Base-by-base conservation (phyloP, 2,329 filamentous ascomycete genomes). In the Paecilomyces fulvus region DNA sequence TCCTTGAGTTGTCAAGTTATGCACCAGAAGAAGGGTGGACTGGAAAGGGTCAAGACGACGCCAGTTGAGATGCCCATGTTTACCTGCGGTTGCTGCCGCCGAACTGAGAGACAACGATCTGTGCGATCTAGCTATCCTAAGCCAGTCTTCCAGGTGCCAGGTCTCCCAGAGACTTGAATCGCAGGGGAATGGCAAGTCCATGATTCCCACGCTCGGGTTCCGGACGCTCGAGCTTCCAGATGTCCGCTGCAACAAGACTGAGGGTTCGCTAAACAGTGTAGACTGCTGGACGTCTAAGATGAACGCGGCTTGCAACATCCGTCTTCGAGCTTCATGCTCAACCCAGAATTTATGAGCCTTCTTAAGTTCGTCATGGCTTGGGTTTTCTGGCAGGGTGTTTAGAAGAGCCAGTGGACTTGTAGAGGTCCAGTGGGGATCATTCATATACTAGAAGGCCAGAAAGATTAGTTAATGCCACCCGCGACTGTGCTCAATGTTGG, bases 331-430 rank as follows among this genome's bases (percentile, higher is more conserved):
- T 59, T 73, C 69, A 51, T 70, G 67, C 53, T 71, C 68, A 23
- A 69, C 58, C 70, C 69, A 73, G 56, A 70, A 69, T 31, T 67
- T 67, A 52, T 69, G 64, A 5, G 69, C 68, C 52, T 61, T 62
- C 51, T 59, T 56, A 14, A 71, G 56, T 21, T 64, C 65, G 23
- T 67, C 65, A 8, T 51, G n/a, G 31, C 49, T 63, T n/a, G 54
- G 60, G 10, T 64, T 59, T 31, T 58, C 55, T n/a, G 61, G 59
- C 14, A 70, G 60, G 14, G 61, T 68, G 20, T 64, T 61, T 49
- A 65, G 63, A 31, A 69, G 63, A 30, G 67, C 65, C 48, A 69
- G 55, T 55, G 69, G 67, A 59, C 65, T 67, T 20, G 63, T 64
- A 20, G 59, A 62, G 4, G 68, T 59, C 57, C 60, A 65, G 43